These are phyloP conservation scores for Fusarium dimerum DNA, from an alignment of 2,329 filamentous ascomycete genomes.

Conservation along the genomic window DNA sequence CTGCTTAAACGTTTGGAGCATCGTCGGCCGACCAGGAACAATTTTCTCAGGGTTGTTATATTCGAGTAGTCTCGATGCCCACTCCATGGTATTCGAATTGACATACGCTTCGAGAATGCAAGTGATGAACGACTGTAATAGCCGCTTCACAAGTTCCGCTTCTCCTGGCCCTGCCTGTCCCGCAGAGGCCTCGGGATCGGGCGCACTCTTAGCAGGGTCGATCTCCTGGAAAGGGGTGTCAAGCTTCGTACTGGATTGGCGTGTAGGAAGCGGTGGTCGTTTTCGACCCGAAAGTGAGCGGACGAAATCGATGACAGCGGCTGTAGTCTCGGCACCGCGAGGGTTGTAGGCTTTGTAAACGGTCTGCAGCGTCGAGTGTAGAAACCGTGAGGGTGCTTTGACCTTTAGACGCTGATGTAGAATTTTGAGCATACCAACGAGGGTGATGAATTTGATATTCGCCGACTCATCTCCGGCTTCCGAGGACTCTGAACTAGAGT, in stretches of 20 bases:
- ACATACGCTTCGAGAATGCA: slow-evolving; percentile 76
- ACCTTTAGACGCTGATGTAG: slow-evolving; percentile 75
- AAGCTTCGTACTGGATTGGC: slow-evolving; percentile 59
- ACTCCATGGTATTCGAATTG: slow-evolving; percentile 59
- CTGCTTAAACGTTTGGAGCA: slow-evolving; percentile 64
- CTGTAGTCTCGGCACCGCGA: slow-evolving; percentile 66
- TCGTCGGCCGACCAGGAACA: slow-evolving; percentile 61
- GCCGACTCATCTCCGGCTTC: slow-evolving; percentile 38
- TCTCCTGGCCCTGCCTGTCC: slow-evolving; percentile 52
- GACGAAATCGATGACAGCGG: slow-evolving; percentile 69
- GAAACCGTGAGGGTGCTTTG: slow-evolving; percentile 75
- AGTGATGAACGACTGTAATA: slow-evolving; percentile 77
- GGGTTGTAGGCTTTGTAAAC: slow-evolving; percentile 67
- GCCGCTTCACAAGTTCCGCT: slow-evolving; percentile 58
- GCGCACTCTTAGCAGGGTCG: slow-evolving; percentile 56
- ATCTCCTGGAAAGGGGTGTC: slow-evolving; percentile 57
- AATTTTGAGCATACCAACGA: slow-evolving; percentile 72
- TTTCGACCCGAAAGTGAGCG: slow-evolving; percentile 68
- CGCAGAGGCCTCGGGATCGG: slow-evolving; percentile 59
- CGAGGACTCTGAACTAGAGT: slow-evolving; percentile 45
- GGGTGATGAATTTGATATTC: slow-evolving; percentile 61
- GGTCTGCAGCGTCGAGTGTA: slow-evolving; percentile 74
- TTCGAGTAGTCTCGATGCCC: slow-evolving; percentile 68
- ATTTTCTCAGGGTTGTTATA: slow-evolving; percentile 65
- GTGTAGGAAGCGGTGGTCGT: slow-evolving; percentile 61